Evolutionary conservation across 495 filamentous ascomycete genomes (phyloP).

Genomic region (Aspergillus wentii): DNA sequence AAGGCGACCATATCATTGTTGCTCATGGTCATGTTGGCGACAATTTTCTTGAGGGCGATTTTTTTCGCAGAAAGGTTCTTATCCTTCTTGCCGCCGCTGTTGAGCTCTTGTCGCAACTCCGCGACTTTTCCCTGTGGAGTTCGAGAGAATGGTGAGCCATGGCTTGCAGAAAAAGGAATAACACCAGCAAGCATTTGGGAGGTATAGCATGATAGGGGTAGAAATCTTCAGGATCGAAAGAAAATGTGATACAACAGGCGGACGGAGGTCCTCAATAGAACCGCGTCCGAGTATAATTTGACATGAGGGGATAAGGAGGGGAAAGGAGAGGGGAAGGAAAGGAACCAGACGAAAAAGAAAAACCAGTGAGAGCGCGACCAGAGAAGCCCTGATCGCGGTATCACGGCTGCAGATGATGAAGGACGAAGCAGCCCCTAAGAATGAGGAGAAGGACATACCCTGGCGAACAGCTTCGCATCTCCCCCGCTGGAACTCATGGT

Average conservation of each 20-base stretch:
- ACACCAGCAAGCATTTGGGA: conserved; percentile 29
- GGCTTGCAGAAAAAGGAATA: conserved; percentile 21
- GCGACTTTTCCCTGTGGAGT: conserved; percentile 91
- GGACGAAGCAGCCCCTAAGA: too few relatives aligned
- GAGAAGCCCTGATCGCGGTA: too few relatives aligned
- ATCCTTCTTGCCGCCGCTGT: conserved; percentile 93
- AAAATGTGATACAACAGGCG: too few relatives aligned
- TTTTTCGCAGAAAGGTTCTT: conserved; percentile 97
- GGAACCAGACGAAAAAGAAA: conserved; percentile 1
- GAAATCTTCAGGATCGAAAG: too few relatives aligned
- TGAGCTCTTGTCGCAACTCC: conserved; percentile 91
- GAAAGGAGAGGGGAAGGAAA: conserved; percentile 2
- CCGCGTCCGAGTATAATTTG: too few relatives aligned
- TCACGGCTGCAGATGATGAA: too few relatives aligned
- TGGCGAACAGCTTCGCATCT: conserved; percentile 98
- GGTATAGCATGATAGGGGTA: too few relatives aligned
- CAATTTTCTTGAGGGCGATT: conserved; percentile 98
- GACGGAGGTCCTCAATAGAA: too few relatives aligned
- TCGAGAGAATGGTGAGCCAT: conserved; percentile 35
- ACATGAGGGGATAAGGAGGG: conserved; percentile 14
- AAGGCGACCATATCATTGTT: conserved; percentile 99
- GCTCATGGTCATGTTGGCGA: conserved; percentile 99
- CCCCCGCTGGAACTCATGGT: conserved; percentile 77
- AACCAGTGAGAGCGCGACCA: conserved; percentile 1
- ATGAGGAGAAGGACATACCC: conserved; percentile 65